A percentile compares a stretch with the other conserved stretches of the same genome.
Evolutionary conservation across 2,329 filamentous ascomycete genomes (phyloP).

Genomic region (Samsoniella hepiali): DNA sequence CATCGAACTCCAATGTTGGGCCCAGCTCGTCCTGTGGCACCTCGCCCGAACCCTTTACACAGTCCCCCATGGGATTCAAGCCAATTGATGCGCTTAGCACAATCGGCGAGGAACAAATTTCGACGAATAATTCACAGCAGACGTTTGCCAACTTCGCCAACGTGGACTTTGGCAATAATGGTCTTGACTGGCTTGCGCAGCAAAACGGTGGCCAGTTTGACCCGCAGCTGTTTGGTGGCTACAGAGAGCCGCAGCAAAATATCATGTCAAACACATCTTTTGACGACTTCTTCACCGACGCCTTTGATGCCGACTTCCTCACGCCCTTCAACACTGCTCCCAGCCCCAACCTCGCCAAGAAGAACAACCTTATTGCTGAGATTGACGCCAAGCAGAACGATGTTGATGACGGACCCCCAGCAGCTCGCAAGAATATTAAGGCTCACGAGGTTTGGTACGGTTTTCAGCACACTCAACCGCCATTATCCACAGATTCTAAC

Average conservation of each 20-base stretch:
- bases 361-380: conserved; percentile 71
- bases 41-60: conserved; percentile 71
- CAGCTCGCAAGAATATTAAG: neutral
- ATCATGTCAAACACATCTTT: conserved; percentile 68
- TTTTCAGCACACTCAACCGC: too few species aligned
- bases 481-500: conserved; percentile 37
- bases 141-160: conserved; percentile 31
- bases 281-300: conserved; percentile 71
- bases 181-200: conserved; percentile 71
- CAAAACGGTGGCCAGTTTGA: conserved; percentile 87
- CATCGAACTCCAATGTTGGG: conserved; percentile 57
- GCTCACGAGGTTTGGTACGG: conserved; percentile 17
- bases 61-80: conserved; percentile 66
- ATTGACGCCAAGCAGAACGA: conserved; percentile 73
- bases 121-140: conserved; percentile 34
- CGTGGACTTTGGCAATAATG: conserved; percentile 46
- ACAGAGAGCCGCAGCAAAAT: conserved; percentile 84
- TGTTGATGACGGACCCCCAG: conserved; percentile 60
- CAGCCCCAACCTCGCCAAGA: conserved; percentile 42
- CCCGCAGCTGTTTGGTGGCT: conserved; percentile 85
- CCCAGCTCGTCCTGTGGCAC: conserved; percentile 69
- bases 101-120: conserved; percentile 62
- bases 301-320: conserved; percentile 75
- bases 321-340: conserved; percentile 72
- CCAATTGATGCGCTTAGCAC: conserved; percentile 60